Evolutionary conservation across 1,139 yeast species (phyloP), one percentile per base, ranked within the genome.

Genomic region (Candida pseudoviswanathii): DNA sequence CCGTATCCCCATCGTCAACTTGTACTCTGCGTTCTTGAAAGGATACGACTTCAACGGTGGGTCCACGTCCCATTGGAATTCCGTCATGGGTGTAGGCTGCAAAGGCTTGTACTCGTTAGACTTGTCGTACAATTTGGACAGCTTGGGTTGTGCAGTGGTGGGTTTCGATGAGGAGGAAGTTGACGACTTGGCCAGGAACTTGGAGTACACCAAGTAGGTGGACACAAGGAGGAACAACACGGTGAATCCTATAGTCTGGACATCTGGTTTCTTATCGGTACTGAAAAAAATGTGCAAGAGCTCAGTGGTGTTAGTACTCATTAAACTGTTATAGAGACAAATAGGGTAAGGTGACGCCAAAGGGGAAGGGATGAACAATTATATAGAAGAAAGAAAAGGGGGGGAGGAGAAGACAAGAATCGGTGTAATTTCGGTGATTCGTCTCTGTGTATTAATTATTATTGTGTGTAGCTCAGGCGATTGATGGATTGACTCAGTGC

Each of bases 1-100:
- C 51, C 74, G 75, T 48, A 87, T 77, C 0, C 88, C 92, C 89
- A 87, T 83, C 3, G 86, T 86, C 66, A 87, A 68, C 55, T 79
- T 81, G 29, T 51, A 51, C 21, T 44, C 52, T 3, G 45, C 56
- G 43, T 55, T 51, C 46, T 61, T 60, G 46, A 62, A 64, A 6
- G 66, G 67, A 29, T 50, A 59, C 26, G 60, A 58, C 44, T 59
- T 61, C 32, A 59, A 24, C 2, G 65, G 57, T 2, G 47, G 53
- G 7, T 30, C 44, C 11, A 43, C 39, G 9, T 57, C 53, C 65
- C 65, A 62, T 38, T 54, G 39, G 46, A 62, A 62, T 31, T 48
- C 38, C 3, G 45, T 36, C n/a, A 47, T 7, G 3, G 50, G 44
- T 2, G 43, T 38, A 3, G 50, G 50, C 24, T 43, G 37, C 37